Conservation (phyloP, 1,139 yeast genomes). For the Schizosaccharomyces versatilis region DNA sequence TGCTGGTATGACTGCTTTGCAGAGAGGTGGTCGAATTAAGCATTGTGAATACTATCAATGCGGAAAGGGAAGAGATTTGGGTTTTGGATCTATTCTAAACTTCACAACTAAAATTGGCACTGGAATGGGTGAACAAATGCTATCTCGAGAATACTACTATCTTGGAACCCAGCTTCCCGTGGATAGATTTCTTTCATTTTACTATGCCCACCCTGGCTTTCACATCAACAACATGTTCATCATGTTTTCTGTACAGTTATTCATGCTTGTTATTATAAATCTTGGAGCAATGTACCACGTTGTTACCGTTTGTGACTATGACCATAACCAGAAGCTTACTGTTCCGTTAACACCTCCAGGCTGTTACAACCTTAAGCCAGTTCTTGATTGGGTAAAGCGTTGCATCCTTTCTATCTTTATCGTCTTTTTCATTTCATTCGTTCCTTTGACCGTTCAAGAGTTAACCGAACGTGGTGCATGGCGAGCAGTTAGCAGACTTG, state of each 20-base stretch:
- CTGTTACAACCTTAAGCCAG: slow-evolving; percentile 80
- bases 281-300: slow-evolving; percentile 82
- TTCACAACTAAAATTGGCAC: slow-evolving; percentile 99
- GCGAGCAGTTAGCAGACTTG: slow-evolving; percentile 81
- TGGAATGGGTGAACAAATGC: slow-evolving; percentile 99
- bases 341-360: slow-evolving; percentile 74
- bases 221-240: slow-evolving; percentile 90
- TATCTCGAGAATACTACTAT: slow-evolving; percentile 93
- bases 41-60: slow-evolving; percentile 98
- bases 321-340: slow-evolving; percentile 64
- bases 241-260: slow-evolving; percentile 79
- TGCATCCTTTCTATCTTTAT: slow-evolving; percentile 92
- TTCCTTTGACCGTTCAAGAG: slow-evolving; percentile 91
- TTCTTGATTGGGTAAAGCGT: slow-evolving; percentile 91
- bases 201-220: slow-evolving; percentile 98
- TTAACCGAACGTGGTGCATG: slow-evolving; percentile 93
- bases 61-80: slow-evolving; percentile 99
- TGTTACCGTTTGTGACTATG: slow-evolving; percentile 62
- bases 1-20: slow-evolving; percentile 94
- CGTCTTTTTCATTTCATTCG: slow-evolving; percentile 90
- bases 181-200: slow-evolving; percentile 91
- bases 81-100: slow-evolving; percentile 93
- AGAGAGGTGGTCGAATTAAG: slow-evolving; percentile 97
- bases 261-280: slow-evolving; percentile 78
- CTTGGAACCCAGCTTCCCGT: slow-evolving; percentile 91